Evolutionary conservation across 129 eudicot species (phyloP).

Genomic region (Flaveria linearis): DNA sequence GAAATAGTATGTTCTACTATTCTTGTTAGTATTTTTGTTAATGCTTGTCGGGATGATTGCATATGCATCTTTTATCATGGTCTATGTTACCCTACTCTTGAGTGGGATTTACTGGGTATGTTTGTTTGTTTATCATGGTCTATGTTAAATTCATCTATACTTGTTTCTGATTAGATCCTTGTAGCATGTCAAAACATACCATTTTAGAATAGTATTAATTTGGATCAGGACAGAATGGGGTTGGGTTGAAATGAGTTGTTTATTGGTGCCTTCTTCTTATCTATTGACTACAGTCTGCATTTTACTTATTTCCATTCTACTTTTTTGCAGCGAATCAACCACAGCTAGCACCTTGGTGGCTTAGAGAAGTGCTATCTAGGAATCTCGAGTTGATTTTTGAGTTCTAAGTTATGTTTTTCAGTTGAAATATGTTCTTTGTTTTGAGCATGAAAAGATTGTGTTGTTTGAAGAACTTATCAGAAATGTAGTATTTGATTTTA

Average conservation of each 20-base stretch:
- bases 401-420: constrained; percentile 12
- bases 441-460: constrained; percentile 12
- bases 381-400: constrained; percentile 5
- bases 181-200: not conserved
- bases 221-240: too few species aligned
- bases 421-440: constrained; percentile 2
- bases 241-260: not conserved
- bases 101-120: too few species aligned
- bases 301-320: too few species aligned
- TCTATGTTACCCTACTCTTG: too few species aligned
- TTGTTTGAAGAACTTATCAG: constrained; percentile 24
- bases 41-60: not conserved
- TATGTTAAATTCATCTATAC: not conserved
- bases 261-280: not conserved
- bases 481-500: constrained; percentile 12
- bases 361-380: constrained; percentile 2
- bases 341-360: constrained; percentile 60
- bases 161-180: too few species aligned
- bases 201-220: too few species aligned
- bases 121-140: not conserved
- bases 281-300: too few species aligned
- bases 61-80: not conserved
- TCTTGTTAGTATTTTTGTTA: not conserved
- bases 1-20: constrained; percentile 48
- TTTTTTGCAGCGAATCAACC: constrained; percentile 43